Percentiles rank a stretch among this genome's conserved stretches.
These are phyloP conservation scores for Metschnikowia baotianmanensis DNA, from an alignment of 805 yeast genomes.

Conservation along the genomic window DNA sequence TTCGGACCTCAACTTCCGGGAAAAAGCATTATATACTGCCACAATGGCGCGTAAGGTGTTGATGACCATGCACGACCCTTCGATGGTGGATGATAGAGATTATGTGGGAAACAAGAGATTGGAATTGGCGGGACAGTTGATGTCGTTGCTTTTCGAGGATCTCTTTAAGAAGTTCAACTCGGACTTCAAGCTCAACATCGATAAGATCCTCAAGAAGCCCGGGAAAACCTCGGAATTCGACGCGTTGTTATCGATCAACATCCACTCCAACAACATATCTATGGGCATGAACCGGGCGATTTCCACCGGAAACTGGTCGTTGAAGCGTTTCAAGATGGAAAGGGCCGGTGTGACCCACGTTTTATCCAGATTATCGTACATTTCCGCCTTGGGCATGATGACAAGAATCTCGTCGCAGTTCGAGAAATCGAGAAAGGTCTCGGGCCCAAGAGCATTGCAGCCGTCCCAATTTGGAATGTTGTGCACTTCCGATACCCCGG, in stretches of 20 bases:
- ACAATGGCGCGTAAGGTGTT: constrained; percentile 95
- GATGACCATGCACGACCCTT: constrained; percentile 92
- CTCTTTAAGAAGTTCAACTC: constrained; percentile 93
- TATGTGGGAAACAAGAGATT: constrained; percentile 97
- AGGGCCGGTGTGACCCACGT: constrained; percentile 99
- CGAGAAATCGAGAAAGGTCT: constrained; percentile 95
- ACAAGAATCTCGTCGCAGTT: constrained; percentile 98
- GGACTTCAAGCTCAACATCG: constrained; percentile 92
- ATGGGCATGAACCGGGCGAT: constrained; percentile 94
- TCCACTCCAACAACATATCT: constrained; percentile 90
- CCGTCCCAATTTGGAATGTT: constrained; percentile 99
- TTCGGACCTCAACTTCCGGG: constrained; percentile 79
- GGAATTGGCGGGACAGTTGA: constrained; percentile 95
- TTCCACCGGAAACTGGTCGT: constrained; percentile 98
- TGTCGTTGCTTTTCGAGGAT: constrained; percentile 94
- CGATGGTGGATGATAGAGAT: constrained; percentile 97
- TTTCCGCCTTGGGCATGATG: constrained; percentile 98
- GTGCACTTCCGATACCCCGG: constrained; percentile 98
- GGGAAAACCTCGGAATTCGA: constrained; percentile 94
- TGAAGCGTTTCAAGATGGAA: constrained; percentile 99
- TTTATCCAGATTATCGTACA: constrained; percentile 83
- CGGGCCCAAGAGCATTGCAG: constrained; percentile 98
- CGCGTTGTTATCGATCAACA: constrained; percentile 83
- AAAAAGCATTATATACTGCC: constrained; percentile 91
- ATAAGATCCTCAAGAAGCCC: constrained; percentile 89